Conservation (phyloP, 83 land plant species). For the Picea abies region DNA sequence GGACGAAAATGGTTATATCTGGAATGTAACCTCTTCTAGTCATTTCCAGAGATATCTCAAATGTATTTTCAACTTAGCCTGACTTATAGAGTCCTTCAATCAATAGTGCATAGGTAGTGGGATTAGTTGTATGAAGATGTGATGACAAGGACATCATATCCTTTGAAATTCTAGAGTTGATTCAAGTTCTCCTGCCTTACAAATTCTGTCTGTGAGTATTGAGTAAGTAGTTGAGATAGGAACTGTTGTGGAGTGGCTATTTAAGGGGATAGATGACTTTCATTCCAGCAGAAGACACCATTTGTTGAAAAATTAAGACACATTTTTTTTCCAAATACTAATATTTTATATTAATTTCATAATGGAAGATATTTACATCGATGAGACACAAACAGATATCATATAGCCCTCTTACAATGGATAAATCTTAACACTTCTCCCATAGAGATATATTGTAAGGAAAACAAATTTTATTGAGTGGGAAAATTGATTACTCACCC, state of each 20-base stretch:
- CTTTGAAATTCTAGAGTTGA: constrained; percentile 48
- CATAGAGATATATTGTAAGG: too few relatives aligned
- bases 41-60: constrained; percentile 56
- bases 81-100: constrained; percentile 48
- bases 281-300: too few relatives aligned
- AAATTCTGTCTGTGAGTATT: constrained; percentile 53
- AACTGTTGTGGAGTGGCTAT: constrained; percentile 6
- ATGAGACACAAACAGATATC: too few relatives aligned
- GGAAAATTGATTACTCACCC: too few relatives aligned
- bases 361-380: too few relatives aligned
- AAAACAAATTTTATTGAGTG: too few relatives aligned
- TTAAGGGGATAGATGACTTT: too few relatives aligned
- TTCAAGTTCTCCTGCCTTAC: constrained; percentile 59
- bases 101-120: constrained; percentile 9
- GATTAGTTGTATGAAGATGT: constrained; percentile 9
- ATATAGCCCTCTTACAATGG: too few relatives aligned
- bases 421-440: too few relatives aligned
- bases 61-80: constrained; percentile 47
- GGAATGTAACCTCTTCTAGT: constrained; percentile 36
- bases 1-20: constrained; percentile 30
- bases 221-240: constrained; percentile 47
- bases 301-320: too few relatives aligned
- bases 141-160: constrained; percentile 33
- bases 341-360: too few relatives aligned
- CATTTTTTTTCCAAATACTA: too few relatives aligned